Evolutionary conservation across 164 flowering plant species (phyloP).

Genomic region (Vitis amurensis): DNA sequence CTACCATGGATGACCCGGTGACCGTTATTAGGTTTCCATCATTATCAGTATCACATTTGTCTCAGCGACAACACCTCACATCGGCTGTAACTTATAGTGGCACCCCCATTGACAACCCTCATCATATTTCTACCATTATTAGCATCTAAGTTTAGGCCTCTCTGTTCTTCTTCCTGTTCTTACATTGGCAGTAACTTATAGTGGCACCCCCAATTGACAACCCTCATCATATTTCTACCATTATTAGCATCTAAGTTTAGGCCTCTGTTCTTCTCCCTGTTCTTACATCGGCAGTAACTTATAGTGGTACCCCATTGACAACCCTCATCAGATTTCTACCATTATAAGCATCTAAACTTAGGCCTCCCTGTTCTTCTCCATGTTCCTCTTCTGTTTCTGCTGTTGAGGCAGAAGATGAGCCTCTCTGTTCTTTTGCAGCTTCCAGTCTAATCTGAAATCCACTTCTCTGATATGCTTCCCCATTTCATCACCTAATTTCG

Average conservation of each 20-base stretch:
- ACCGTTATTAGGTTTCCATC: too few species aligned
- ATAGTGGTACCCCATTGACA: not conserved
- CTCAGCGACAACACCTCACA: conserved; percentile 1
- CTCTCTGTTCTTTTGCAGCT: not conserved
- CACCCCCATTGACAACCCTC: conserved; percentile 2
- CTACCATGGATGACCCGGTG: too few species aligned
- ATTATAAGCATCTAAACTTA: conserved; percentile 1
- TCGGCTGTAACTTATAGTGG: conserved; percentile 1
- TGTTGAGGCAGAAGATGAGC: conserved; percentile 21
- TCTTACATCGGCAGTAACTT: conserved; percentile 1
- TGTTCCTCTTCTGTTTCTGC: conserved; percentile 23
- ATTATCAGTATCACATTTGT: not conserved
- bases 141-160: too few species aligned
- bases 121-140: not conserved
- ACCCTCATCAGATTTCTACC: conserved; percentile 2
- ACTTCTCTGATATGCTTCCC: not conserved
- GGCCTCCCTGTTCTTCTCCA: conserved; percentile 14
- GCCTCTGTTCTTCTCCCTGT: too few species aligned
- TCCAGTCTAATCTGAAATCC: not conserved
- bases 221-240: not conserved
- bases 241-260: too few species aligned
- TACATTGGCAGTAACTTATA: conserved; percentile 1
- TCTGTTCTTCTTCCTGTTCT: not conserved
- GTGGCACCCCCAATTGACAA: conserved; percentile 2
- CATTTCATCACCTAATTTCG: not conserved